Conservation (phyloP, 768 basidiomycete genomes). For the Pisolithus albus region DNA sequence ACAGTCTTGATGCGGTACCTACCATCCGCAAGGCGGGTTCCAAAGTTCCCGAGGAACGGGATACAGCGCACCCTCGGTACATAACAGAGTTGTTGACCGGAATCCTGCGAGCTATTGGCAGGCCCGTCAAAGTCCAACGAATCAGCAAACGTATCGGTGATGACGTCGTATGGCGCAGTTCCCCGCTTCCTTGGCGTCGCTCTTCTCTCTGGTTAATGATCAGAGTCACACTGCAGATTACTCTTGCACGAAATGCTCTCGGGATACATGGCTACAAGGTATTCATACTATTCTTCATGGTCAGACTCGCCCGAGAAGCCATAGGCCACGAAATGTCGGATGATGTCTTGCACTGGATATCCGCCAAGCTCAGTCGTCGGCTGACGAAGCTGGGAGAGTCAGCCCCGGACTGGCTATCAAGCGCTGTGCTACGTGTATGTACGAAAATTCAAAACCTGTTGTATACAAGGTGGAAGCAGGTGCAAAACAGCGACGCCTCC, state of each 20-base stretch:
- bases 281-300: conserved; percentile 29
- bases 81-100: conserved; percentile 43
- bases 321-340: conserved; percentile 10
- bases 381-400: conserved; percentile 29
- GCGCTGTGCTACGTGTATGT: conserved; percentile 3
- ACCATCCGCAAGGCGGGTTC: too few species aligned
- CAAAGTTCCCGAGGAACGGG: too few species aligned
- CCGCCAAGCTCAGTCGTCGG: conserved; percentile 32
- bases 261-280: conserved; percentile 22
- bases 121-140: conserved; percentile 21
- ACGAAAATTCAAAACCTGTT: conserved; percentile 16
- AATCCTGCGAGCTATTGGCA: conserved; percentile 36
- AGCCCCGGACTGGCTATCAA: conserved; percentile 13
- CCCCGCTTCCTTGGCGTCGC: conserved; percentile 41
- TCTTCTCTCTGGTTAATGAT: conserved; percentile 45
- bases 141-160: conserved; percentile 41
- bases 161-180: conserved; percentile 34
- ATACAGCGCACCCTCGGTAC: conserved; percentile 37
- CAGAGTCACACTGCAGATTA: conserved; percentile 40
- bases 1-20: conserved; percentile 22
- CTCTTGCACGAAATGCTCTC: conserved; percentile 15
- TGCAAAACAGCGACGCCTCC: conserved; percentile 21
- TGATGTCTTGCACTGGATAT: conserved; percentile 32
- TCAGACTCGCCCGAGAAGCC: conserved; percentile 8
- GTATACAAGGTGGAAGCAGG: conserved; percentile 30